Conservation (phyloP, 371 early-diverging fungal species). For the Ordospora colligata region DNA sequence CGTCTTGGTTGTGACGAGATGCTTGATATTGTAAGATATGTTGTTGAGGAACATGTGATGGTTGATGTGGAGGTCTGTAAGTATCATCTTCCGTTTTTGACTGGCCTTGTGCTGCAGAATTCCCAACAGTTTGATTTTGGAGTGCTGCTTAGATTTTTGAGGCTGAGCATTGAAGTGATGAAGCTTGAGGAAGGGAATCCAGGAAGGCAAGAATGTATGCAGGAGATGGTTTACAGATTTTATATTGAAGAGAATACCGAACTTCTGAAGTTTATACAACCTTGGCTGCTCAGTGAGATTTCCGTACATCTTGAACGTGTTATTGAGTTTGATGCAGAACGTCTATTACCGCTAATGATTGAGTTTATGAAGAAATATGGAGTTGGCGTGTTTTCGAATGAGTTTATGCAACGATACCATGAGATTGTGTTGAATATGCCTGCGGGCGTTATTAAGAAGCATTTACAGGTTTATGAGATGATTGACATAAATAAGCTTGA, state of each 20-base stretch:
- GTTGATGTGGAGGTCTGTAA: background rate
- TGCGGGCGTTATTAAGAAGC: background rate
- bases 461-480: background rate
- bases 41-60: background rate
- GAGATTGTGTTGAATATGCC: background rate
- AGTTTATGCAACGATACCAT: background rate
- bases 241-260: constrained; percentile 20
- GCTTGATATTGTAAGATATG: background rate
- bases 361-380: background rate
- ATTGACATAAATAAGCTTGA: background rate
- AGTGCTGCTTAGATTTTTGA: background rate
- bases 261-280: background rate
- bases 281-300: background rate
- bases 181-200: background rate
- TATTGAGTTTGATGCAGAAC: background rate
- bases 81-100: constrained; percentile 23
- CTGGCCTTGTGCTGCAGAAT: background rate
- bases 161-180: background rate
- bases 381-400: background rate
- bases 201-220: background rate
- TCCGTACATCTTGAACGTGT: background rate
- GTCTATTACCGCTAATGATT: background rate
- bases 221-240: background rate
- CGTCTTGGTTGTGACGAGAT: background rate
- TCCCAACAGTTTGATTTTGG: background rate